Percentiles rank a stretch among this genome's conserved stretches.
Evolutionary conservation across 1,139 yeast species (phyloP).

Genomic region (Debaryomyces sp.): DNA sequence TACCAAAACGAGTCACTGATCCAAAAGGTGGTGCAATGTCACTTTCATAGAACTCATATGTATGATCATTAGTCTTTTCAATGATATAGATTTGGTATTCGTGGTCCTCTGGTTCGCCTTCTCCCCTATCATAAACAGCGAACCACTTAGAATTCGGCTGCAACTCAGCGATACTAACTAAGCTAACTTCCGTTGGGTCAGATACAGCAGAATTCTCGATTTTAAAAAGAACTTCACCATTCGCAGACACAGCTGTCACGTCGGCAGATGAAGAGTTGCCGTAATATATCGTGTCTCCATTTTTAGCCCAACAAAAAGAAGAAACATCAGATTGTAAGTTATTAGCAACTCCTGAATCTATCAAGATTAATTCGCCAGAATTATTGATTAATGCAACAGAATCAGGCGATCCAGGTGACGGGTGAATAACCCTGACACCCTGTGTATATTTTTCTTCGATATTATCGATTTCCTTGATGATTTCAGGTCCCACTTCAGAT

Average conservation of each 20-base stretch:
- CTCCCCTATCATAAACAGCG: conserved; percentile 13
- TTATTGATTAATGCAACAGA: conserved; percentile 7
- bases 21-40: conserved; percentile 66
- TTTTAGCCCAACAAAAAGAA: conserved; percentile 16
- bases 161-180: conserved; percentile 7
- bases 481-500: neutral
- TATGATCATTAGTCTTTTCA: conserved; percentile 14
- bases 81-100: conserved; percentile 20
- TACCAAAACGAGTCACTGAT: conserved; percentile 48
- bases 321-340: conserved; percentile 13
- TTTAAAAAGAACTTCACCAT: neutral
- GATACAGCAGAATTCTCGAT: neutral
- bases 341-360: neutral
- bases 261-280: neutral
- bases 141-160: conserved; percentile 9
- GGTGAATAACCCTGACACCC: conserved; percentile 5
- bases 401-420: conserved; percentile 11
- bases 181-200: neutral
- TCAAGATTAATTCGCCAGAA: conserved; percentile 7
- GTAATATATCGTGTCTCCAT: conserved; percentile 12
- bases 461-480: neutral
- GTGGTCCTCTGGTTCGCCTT: conserved; percentile 24
- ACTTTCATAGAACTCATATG: conserved; percentile 27
- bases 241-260: neutral
- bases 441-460: neutral